Evolutionary conservation across 805 yeast species (phyloP).

Genomic region (Candida adriatica): DNA sequence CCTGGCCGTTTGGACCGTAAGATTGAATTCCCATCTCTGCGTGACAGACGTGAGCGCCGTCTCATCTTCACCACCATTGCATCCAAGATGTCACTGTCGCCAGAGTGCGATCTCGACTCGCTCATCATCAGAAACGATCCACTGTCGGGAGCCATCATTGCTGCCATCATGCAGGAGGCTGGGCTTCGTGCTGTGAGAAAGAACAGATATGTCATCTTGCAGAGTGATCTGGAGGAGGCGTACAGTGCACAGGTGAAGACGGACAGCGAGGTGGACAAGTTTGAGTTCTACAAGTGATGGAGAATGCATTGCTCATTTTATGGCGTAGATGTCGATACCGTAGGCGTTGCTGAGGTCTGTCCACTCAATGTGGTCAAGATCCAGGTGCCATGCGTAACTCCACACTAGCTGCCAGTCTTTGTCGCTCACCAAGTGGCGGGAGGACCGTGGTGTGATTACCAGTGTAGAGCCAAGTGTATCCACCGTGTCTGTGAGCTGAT

Average conservation of each 20-base stretch:
- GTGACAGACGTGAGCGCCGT: constrained; percentile 97
- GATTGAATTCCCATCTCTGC: constrained; percentile 92
- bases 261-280: constrained; percentile 92
- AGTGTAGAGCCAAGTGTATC: constrained; percentile 10
- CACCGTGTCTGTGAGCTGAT: constrained; percentile 20
- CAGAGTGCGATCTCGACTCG: constrained; percentile 94
- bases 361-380: constrained; percentile 68
- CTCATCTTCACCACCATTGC: constrained; percentile 94
- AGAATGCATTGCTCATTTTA: constrained; percentile 9
- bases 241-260: constrained; percentile 95
- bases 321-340: constrained; percentile 54
- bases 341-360: constrained; percentile 36
- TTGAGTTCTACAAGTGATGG: constrained; percentile 83
- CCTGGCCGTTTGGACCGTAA: constrained; percentile 98
- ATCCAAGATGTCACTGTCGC: constrained; percentile 95
- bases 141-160: constrained; percentile 92
- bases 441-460: constrained; percentile 21
- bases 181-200: constrained; percentile 98
- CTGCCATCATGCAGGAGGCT: constrained; percentile 99
- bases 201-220: constrained; percentile 93
- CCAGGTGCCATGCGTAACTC: constrained; percentile 45
- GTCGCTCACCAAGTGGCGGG: constrained; percentile 13
- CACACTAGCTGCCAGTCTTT: no score
- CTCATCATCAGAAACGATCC: constrained; percentile 95
- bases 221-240: constrained; percentile 96